Evolutionary conservation across 179 eudicot species (phyloP), one percentile per base, ranked within the genome.

Genomic region (Pouteria campechiana): DNA sequence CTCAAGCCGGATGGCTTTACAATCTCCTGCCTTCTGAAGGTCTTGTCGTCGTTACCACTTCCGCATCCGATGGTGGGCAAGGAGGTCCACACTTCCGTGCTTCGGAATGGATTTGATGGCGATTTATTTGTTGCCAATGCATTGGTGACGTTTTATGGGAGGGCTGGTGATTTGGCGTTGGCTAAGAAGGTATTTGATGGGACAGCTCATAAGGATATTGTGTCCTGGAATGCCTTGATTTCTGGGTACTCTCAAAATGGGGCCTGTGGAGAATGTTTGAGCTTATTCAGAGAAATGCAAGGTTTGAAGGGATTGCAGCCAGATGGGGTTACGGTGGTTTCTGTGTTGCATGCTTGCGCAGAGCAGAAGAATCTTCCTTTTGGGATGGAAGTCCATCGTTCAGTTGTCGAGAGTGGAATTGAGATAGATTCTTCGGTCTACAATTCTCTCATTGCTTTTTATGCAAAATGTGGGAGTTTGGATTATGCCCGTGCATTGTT

Each of bases 401-500:
- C 52, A 23, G 61, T 69, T 32, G 28, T 74, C 9, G 65, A 64
- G 8, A 64, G 64, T 3, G 50, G 50, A 19, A 60, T 74, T 23
- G 59, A 71, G 35, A 59, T 68, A 53, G 81, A 77, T 55, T 44
- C 63, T 24, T 41, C 78, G 11, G 29, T 81, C 10, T 72, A 73
- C 43, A 74, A 81, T 33, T 59, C 92, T 2, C 17, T 81, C 37
- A 58, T 78, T 43, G 46, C 73, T 20, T 35, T 81, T 35, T 77
- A 81, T 54, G 76, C 86, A 9, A 81, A 72, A 74, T 81, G 82
- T 47, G 79, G 86, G 44, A 65, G 74, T 61, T 58, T 81, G 60
- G 86, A 78, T 52, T 81, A 74, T 60, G 82, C 82, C 32, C 71
- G 68, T 47, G 66, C 63, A 47, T 60, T 78, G 27, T 64, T 77